Base-by-base conservation (phyloP, 345 rosid species). In the Eucalyptus curtisii region DNA sequence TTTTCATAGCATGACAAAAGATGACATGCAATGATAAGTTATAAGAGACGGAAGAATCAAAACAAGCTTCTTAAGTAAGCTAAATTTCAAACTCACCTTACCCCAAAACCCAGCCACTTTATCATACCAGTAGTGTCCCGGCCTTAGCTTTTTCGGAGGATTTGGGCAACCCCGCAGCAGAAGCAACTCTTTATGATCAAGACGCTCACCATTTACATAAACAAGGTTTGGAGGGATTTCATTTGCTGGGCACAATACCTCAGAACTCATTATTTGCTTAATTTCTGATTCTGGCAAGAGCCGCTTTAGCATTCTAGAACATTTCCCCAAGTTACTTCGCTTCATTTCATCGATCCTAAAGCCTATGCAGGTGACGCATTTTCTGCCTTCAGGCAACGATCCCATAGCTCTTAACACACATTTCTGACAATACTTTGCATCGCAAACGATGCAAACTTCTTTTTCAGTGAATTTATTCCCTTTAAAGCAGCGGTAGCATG, bases 331-430 rank as follows among this genome's bases (percentile, higher is more conserved):
- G 86, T 88, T 93, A 87, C 47, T 87, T 91, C 99, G 90, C 88
- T 86, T 95, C 5, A 93, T 86, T 92, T 98, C 99, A 80, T 93
- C 88, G n/a, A 98, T 93, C 90, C 94, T 91, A 44, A n/a, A 87
- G 89, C 98, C 98, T 87, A 95, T 94, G 92, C 99, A 98, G 86
- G 89, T 42, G 71, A 91, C 86, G 76, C 99, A 97, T 92, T 97
- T 98, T 93, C 99, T 94, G 87, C 99, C 99, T 91, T 98, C 98
- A 31, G 97, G 98, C 96, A 95, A 94, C 19, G 97, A 93, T 53
- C 98, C 99, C 97, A 96, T 98, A 84, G 96, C 95, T 92, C 96
- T 94, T 85, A 96, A 59, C 89, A 96, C 95, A 89, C 99, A 98
- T 87, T 89, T 90, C 27, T 3, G 44, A 89, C 99, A 98, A 89